Conservation (phyloP, 306 rosid genomes). For the Pyrus bretschneideri region DNA sequence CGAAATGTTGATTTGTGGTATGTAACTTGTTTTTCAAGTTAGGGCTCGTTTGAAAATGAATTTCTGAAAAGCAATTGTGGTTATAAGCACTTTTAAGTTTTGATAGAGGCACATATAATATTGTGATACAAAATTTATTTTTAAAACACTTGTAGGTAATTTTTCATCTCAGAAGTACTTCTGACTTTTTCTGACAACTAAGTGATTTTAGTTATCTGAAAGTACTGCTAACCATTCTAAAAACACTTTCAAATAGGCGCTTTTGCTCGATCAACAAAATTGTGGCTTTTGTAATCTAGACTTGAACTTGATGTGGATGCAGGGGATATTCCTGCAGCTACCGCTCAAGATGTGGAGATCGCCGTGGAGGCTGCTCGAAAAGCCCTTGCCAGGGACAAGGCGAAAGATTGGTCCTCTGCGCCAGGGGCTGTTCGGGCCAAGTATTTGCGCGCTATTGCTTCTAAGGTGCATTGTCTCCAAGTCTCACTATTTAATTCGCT, state of each 20-base stretch:
- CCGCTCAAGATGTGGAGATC: slow-evolving; percentile 66
- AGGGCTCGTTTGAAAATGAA: not conserved
- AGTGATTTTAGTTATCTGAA: not conserved
- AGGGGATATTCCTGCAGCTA: slow-evolving; percentile 84
- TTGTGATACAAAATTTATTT: too few relatives aligned
- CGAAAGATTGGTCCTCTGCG: slow-evolving; percentile 67
- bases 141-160: too few relatives aligned
- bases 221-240: not conserved
- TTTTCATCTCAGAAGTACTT: too few relatives aligned
- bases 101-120: not conserved
- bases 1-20: not conserved
- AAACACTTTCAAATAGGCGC: not conserved
- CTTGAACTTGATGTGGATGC: not conserved
- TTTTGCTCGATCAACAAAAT: not conserved
- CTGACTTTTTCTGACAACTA: too few relatives aligned
- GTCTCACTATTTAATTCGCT: not conserved
- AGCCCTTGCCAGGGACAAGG: slow-evolving; percentile 62
- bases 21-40: not conserved
- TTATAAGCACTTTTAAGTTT: not conserved
- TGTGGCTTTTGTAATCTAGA: not conserved
- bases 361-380: slow-evolving; percentile 76
- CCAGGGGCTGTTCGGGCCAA: slow-evolving; percentile 68
- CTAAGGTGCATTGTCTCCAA: slow-evolving; percentile 31
- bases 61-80: not conserved
- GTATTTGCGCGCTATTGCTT: slow-evolving; percentile 81